Conservation (phyloP, 768 basidiomycete species). For the Boletus rubropictus region DNA sequence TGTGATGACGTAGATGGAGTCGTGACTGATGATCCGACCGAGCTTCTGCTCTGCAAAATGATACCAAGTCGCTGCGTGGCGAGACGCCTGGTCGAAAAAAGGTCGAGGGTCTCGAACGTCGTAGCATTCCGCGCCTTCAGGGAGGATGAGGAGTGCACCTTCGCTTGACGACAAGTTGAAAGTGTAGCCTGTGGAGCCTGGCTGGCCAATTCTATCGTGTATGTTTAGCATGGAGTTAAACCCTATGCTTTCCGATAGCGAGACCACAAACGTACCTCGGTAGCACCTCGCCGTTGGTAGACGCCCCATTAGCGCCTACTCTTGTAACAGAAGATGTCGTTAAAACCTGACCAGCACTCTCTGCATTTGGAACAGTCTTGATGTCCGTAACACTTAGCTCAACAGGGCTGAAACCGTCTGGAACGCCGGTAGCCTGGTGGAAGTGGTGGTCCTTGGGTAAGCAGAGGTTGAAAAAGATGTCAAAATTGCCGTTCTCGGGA, state of each 20-base stretch:
- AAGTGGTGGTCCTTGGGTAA: conserved; percentile 28
- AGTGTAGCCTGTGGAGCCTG: conserved; percentile 2
- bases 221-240: not conserved
- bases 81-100: conserved; percentile 11
- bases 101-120: too few relatives aligned
- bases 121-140: conserved; percentile 23
- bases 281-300: not conserved
- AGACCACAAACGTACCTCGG: conserved; percentile 5
- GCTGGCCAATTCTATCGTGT: conserved; percentile 1
- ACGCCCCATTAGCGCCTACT: not conserved
- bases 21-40: conserved; percentile 11
- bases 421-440: conserved; percentile 17
- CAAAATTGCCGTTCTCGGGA: conserved; percentile 31
- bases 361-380: conserved; percentile 7
- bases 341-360: conserved; percentile 11
- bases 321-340: conserved; percentile 12
- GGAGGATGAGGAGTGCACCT: conserved; percentile 31
- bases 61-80: conserved; percentile 26
- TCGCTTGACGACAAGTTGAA: conserved; percentile 14
- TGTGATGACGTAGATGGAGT: conserved; percentile 23
- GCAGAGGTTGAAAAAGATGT: conserved; percentile 37
- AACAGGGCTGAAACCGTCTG: conserved; percentile 28
- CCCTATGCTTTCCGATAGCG: not conserved
- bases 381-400: conserved; percentile 14
- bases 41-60: conserved; percentile 14